Evolutionary conservation across 139 green algal species (phyloP), one percentile per base, ranked within the genome.

Genomic region (Ulvella scutata): DNA sequence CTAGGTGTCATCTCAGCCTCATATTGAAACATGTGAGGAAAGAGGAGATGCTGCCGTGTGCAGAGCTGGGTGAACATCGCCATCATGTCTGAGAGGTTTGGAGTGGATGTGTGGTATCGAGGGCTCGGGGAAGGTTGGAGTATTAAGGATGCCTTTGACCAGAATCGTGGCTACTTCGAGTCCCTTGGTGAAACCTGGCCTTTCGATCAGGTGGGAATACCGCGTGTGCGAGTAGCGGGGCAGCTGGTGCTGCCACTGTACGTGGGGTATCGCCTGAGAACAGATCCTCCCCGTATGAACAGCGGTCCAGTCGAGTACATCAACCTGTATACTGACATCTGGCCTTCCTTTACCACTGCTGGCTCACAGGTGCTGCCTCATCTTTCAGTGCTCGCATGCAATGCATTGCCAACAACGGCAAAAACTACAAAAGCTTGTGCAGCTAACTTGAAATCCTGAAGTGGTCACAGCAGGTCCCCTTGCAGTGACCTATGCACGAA

Each of bases 61-160:
- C n/a, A 67, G 51, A 36, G n/a, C n/a, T 67, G 51, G 51, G 51
- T 67, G n/a, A 67, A 67, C 51, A 67, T 67, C 51, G 51, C 51
- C n/a, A 67, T 67, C 51, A 67, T 67, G 51, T 10, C 51, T n/a
- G 51, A 67, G 51, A n/a, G 51, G 13, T n/a, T 67, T 26, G 51
- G 51, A n/a, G 51, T 67, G n/a, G 2, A 67, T 26, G 51, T 67
- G 13, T 67, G 51, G 51, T 26, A 67, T n/a, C 51, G 51, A n/a
- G 51, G 51, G n/a, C 51, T 67, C 51, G 33, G 33, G n/a, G 51
- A 67, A 6, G 51, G 51, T 29, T 23, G 33, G n/a, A 34, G 13
- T 26, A 67, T 67, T 26, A 67, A 67, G 51, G 51, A 67, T 26
- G 51, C 51, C 9, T 67, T 67, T 67, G 51, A 67, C 51, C 6